phyloP scores from a whole-genome alignment of 2,329 filamentous ascomycete genomes.

The Sporothrix protearum region DNA sequence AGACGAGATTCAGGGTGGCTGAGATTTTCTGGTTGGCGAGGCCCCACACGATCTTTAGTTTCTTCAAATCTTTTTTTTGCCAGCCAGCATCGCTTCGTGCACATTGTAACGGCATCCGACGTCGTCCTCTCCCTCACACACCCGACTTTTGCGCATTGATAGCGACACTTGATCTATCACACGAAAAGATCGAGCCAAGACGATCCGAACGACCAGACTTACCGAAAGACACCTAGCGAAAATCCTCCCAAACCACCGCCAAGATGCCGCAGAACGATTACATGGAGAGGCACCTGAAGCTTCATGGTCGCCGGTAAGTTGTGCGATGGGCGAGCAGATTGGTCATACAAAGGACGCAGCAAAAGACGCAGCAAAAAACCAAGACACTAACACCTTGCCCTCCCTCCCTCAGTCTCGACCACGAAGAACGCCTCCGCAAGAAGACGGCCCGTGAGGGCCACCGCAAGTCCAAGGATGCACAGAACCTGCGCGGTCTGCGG shows the following conservation, averaged over 20 bases:
- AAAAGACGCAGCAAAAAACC: no score
- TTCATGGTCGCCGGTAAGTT: slow-evolving; percentile 38
- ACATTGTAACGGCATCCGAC: neutral
- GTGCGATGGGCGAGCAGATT: no score
- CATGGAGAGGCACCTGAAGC: slow-evolving; percentile 74
- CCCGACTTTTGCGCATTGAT: neutral
- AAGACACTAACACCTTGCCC: neutral
- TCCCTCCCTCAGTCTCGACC: slow-evolving; percentile 51
- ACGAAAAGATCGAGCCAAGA: neutral
- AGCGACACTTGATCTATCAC: no score
- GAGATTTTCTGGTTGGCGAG: neutral
- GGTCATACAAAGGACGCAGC: no score
- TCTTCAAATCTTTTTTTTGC: slow-evolving; percentile 3
- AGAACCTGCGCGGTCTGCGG: slow-evolving; percentile 85
- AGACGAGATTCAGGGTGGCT: neutral
- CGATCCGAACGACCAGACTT: neutral
- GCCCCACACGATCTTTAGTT: neutral
- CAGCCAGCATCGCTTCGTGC: neutral
- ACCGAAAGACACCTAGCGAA: neutral
- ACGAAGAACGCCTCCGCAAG: slow-evolving; percentile 88
- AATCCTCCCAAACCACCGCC: neutral
- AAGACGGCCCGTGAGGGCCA: slow-evolving; percentile 82
- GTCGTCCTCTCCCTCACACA: neutral
- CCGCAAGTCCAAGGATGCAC: slow-evolving; percentile 81
- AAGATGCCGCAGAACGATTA: slow-evolving; percentile 65